Evolutionary conservation across 495 filamentous ascomycete species (phyloP).

Genomic region (Daldinia caldariorum): DNA sequence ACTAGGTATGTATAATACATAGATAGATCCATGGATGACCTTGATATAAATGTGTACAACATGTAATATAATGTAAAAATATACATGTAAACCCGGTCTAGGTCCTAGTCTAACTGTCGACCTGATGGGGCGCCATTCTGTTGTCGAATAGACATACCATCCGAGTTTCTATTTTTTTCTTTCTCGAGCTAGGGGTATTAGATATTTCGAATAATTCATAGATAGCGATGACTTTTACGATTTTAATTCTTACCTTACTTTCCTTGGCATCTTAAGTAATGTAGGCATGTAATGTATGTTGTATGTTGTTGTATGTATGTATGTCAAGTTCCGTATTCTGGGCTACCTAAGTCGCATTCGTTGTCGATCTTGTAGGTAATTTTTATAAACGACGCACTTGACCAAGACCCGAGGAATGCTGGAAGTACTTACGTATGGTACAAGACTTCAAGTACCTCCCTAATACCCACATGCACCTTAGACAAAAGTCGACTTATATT

Average conservation of each 20-base stretch:
- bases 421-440: background rate
- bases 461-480: slow-evolving; percentile 5
- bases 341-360: slow-evolving; percentile 41
- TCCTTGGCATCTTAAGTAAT: slow-evolving; percentile 5
- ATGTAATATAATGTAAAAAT: slow-evolving; percentile 7
- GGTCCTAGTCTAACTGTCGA: background rate
- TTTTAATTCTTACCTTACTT: too few relatives aligned
- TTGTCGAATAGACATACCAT: background rate
- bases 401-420: slow-evolving; percentile 38
- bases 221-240: too few relatives aligned
- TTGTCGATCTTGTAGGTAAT: slow-evolving; percentile 38
- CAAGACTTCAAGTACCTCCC: background rate
- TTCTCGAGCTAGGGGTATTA: background rate
- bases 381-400: slow-evolving; percentile 38
- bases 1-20: background rate
- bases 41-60: background rate
- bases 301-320: too few relatives aligned
- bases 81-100: slow-evolving; percentile 9
- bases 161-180: background rate
- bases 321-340: slow-evolving; percentile 6
- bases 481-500: background rate
- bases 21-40: background rate
- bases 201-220: too few relatives aligned
- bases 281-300: background rate
- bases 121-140: background rate